These are phyloP conservation scores for Zygosaccharomyces pseudorouxii DNA, from an alignment of 805 yeast genomes.

Conservation along the genomic window DNA sequence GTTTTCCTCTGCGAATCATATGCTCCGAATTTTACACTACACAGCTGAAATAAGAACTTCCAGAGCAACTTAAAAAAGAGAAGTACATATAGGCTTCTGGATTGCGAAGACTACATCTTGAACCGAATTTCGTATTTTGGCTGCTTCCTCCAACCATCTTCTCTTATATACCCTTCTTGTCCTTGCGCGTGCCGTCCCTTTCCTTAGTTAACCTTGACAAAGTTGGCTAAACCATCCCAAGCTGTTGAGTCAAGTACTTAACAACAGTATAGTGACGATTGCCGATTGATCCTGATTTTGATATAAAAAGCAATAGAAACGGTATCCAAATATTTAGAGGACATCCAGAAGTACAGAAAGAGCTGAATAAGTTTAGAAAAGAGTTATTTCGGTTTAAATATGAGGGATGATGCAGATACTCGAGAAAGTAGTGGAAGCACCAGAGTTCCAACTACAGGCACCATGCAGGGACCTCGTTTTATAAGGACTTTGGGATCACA, in stretches of 20 bases:
- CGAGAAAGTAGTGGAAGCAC: constrained; percentile 9
- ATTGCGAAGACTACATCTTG: too few species aligned
- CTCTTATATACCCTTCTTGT: neutral
- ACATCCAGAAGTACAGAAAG: neutral
- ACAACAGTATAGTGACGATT: neutral
- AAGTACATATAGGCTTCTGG: neutral
- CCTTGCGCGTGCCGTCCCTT: neutral
- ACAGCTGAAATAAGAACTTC: neutral
- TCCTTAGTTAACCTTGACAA: neutral
- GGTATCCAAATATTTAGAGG: neutral
- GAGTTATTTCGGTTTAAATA: neutral
- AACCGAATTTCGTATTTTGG: too few species aligned
- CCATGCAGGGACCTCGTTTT: constrained; percentile 2
- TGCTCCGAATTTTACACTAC: neutral
- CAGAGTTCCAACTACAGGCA: constrained; percentile 5
- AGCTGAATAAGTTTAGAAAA: neutral
- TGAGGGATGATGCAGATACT: constrained; percentile 7
- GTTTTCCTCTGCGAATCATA: neutral
- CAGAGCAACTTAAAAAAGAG: neutral
- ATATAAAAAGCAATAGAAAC: neutral
- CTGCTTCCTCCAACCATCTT: neutral
- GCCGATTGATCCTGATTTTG: too few species aligned
- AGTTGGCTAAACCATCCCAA: neutral
- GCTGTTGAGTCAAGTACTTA: neutral
- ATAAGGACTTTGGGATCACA: constrained; percentile 24